phyloP scores from a whole-genome alignment of 306 rosid species.

The Cucurbita argyrosperma region DNA sequence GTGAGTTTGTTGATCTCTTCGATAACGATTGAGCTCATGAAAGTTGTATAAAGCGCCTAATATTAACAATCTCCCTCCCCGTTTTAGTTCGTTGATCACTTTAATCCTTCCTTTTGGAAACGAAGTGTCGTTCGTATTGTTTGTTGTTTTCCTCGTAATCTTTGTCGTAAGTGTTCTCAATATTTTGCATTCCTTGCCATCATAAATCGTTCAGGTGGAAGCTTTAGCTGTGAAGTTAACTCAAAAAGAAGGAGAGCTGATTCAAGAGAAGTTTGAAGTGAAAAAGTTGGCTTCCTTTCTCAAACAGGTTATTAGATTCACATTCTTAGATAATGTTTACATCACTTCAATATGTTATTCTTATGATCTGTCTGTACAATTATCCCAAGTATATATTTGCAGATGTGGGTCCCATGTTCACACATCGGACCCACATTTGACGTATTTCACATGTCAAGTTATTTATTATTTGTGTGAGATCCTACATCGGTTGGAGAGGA shows the following conservation, averaged over 20 bases:
- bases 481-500: too few species aligned
- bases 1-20: background rate
- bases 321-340: background rate
- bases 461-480: background rate
- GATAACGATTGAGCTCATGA: background rate
- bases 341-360: background rate
- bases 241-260: conserved; percentile 92
- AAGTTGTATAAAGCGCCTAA: background rate
- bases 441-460: background rate
- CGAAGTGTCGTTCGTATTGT: background rate
- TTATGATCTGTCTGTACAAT: background rate
- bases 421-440: background rate
- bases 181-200: background rate
- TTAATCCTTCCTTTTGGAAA: background rate
- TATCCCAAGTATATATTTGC: background rate
- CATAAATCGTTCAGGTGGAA: conserved; percentile 57
- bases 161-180: background rate
- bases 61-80: background rate
- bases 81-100: background rate
- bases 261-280: conserved; percentile 98
- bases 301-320: conserved; percentile 49
- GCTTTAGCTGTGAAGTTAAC: conserved; percentile 95
- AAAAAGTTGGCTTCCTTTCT: conserved; percentile 82
- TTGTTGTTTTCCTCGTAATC: background rate
- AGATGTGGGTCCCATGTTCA: background rate